Percentiles rank a stretch among this genome's conserved stretches.
Evolutionary conservation across 768 basidiomycete genomes (phyloP).

Genomic region (Tephrocybe sp.): DNA sequence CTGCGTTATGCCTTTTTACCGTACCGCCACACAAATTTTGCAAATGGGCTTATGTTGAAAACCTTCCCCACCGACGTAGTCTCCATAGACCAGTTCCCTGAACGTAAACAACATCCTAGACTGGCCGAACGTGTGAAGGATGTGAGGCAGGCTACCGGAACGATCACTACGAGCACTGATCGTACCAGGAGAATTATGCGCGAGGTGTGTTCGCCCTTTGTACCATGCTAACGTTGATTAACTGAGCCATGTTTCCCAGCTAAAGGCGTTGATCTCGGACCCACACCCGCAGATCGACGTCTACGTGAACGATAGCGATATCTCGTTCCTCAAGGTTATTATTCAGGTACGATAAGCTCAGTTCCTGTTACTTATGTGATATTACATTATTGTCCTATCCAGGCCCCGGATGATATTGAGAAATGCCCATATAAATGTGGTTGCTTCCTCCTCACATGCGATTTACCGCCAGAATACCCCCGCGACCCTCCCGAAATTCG

Average conservation of each 20-base stretch:
- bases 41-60: slow-evolving; percentile 12
- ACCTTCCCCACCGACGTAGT: slow-evolving; percentile 21
- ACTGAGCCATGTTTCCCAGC: slow-evolving; percentile 14
- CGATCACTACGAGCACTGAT: slow-evolving; percentile 14
- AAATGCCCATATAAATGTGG: slow-evolving; percentile 27
- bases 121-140: slow-evolving; percentile 20
- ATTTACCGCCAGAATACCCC: slow-evolving; percentile 25
- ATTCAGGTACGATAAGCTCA: slow-evolving; percentile 18
- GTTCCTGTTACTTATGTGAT: neutral
- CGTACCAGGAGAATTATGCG: slow-evolving; percentile 26
- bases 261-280: slow-evolving; percentile 20
- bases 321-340: slow-evolving; percentile 29
- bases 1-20: neutral
- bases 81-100: slow-evolving; percentile 25
- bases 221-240: neutral
- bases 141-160: slow-evolving; percentile 8
- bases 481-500: slow-evolving; percentile 28
- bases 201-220: slow-evolving; percentile 17
- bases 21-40: neutral
- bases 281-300: slow-evolving; percentile 27
- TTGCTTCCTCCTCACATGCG: slow-evolving; percentile 25
- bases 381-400: neutral
- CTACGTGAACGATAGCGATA: slow-evolving; percentile 25
- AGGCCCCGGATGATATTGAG: slow-evolving; percentile 24
- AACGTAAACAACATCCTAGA: slow-evolving; percentile 21